Conservation (phyloP, 148 eudicot species). For the Rhododendron mucronatum region DNA sequence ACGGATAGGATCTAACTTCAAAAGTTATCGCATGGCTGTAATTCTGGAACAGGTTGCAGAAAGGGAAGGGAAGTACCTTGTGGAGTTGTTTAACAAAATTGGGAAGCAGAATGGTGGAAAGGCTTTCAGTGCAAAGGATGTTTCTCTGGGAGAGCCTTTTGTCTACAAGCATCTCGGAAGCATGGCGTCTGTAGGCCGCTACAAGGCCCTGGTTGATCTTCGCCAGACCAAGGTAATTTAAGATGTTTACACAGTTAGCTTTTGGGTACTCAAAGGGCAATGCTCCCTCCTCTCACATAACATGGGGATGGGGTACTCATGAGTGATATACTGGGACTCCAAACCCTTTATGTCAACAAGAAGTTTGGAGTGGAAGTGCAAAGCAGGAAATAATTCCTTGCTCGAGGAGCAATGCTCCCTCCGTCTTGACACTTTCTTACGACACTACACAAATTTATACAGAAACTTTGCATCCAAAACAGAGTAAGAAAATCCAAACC, state of each 20-base stretch:
- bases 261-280: neutral
- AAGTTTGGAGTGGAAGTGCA: neutral
- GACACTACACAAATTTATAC: neutral
- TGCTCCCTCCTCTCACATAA: neutral
- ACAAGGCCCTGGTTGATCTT: slow-evolving; percentile 90
- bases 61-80: slow-evolving; percentile 78
- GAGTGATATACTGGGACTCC: neutral
- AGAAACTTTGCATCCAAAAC: neutral
- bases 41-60: slow-evolving; percentile 68
- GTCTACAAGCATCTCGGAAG: slow-evolving; percentile 85
- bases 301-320: neutral
- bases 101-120: slow-evolving; percentile 66
- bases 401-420: neutral
- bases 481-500: neutral
- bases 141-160: slow-evolving; percentile 63
- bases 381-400: neutral
- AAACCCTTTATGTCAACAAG: neutral
- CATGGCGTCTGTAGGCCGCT: slow-evolving; percentile 94
- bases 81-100: slow-evolving; percentile 47
- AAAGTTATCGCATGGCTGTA: neutral
- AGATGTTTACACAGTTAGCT: neutral
- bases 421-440: neutral
- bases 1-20: neutral
- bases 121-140: slow-evolving; percentile 52
- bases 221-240: slow-evolving; percentile 65